Evolutionary conservation across 2,329 filamentous ascomycete species (phyloP), one percentile per base, ranked within the genome.

Genomic region (Ceratocystiopsis sp.): DNA sequence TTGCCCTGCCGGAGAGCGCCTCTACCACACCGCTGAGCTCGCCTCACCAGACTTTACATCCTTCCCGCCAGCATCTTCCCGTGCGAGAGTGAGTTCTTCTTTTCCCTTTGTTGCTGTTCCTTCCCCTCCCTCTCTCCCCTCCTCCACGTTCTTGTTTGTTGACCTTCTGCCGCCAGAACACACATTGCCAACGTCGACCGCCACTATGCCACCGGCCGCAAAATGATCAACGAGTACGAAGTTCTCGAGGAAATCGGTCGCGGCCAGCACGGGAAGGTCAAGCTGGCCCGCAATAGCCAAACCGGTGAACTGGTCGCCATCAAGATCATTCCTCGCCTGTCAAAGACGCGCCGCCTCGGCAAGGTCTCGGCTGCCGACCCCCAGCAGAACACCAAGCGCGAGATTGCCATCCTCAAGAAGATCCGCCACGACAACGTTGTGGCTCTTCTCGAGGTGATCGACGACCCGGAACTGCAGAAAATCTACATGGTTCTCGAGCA

Each of bases 371-470:
- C 75, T 48, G 61, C 65, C 54, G 73, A 73, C 1, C 74, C 72
- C 3, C 72, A 78, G 54, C 80, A 84, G 59, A 89, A 87, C 66
- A 85, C 84, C 45, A 95, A 94, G 65, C 81, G 83, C 57, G 91
- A 98, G 64, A 93, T 98, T 49, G 91, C 91, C 56, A 96, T 98
- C 45, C 68, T 98, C 54, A 98, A 98, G 61, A 98, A 98, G 66
- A 93, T 93, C 43, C 80, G 89, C 29, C 91, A 98, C 59, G 80
- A 84, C n/a, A 95, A 98, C 55, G 84, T 98, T 36, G 91, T 98
- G 49, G 87, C 84, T 53, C 68, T 98, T 35, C 73, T 96, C 49
- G 91, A 98, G 63, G 87, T 98, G 54, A 96, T 98, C 54, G 91
- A 98, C 58, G 91, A 98, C 57, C 89, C 89, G 2, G 84, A 86